Conservation (phyloP, 331 rosid genomes). For the Stylosanthes scabra region DNA sequence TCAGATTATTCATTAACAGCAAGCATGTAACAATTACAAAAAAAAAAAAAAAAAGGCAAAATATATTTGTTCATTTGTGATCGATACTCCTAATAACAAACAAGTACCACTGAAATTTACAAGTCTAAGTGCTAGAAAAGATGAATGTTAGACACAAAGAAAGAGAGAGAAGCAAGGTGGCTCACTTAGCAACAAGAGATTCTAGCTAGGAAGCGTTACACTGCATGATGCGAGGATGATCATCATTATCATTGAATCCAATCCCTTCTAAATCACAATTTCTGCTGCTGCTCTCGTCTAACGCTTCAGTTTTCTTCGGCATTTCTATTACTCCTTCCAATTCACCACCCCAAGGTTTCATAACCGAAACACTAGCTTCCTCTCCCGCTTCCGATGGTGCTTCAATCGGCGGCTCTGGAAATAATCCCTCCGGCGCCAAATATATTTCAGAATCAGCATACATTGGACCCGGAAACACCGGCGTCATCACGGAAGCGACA, state of each 20-base stretch:
- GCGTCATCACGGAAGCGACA: constrained; percentile 1
- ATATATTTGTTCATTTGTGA: too few relatives aligned
- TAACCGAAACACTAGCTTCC: neutral
- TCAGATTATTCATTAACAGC: neutral
- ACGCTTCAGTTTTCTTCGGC: neutral
- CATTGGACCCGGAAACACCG: neutral
- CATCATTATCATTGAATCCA: constrained; percentile 9
- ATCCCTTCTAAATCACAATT: constrained; percentile 22
- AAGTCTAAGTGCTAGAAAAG: neutral
- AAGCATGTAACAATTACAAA: neutral
- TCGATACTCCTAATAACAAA: neutral
- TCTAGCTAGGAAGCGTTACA: constrained; percentile 36
- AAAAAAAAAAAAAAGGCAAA: too few relatives aligned
- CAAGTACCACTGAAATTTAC: neutral
- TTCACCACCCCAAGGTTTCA: neutral
- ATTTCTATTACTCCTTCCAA: neutral
- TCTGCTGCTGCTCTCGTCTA: neutral
- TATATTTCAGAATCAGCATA: constrained; percentile 32
- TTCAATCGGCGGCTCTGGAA: neutral
- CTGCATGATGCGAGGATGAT: neutral
- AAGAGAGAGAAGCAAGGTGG: neutral
- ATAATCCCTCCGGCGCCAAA: constrained; percentile 26
- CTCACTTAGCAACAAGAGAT: neutral
- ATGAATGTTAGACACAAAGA: neutral
- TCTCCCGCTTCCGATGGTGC: constrained; percentile 20